Conservation (phyloP, 2,329 filamentous ascomycete genomes). For the Fusarium zealandicum region DNA sequence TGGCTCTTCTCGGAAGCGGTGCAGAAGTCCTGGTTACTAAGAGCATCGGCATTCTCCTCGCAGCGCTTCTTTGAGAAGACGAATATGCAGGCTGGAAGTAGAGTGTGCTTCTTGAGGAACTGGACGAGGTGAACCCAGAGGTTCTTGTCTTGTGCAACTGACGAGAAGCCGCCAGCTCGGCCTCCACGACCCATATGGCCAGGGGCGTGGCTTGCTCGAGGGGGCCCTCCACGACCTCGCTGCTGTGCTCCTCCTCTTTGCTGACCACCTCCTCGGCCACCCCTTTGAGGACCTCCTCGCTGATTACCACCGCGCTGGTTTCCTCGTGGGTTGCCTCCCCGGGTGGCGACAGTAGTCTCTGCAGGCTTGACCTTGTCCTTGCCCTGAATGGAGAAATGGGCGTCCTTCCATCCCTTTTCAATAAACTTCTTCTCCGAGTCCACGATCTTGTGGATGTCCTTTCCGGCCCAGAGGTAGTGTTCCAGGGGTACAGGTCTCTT, state of each 20-base stretch:
- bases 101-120: constrained; percentile 82
- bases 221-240: constrained; percentile 60
- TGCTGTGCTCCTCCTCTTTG: constrained; percentile 57
- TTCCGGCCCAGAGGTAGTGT: constrained; percentile 95
- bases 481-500: constrained; percentile 95
- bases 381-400: constrained; percentile 81
- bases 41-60: constrained; percentile 94
- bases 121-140: constrained; percentile 97
- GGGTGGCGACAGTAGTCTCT: constrained; percentile 45
- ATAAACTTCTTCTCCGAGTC: constrained; percentile 90
- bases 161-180: constrained; percentile 83
- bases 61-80: constrained; percentile 98
- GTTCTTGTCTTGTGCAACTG: constrained; percentile 92
- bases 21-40: constrained; percentile 95
- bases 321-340: constrained; percentile 50
- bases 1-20: constrained; percentile 93
- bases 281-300: constrained; percentile 52
- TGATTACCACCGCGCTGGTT: constrained; percentile 45
- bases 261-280: constrained; percentile 58
- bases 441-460: constrained; percentile 93
- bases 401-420: constrained; percentile 93
- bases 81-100: constrained; percentile 94
- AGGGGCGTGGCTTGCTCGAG: constrained; percentile 66
- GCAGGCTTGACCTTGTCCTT: constrained; percentile 74
- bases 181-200: constrained; percentile 93